phyloP scores from a whole-genome alignment of 2,329 filamentous ascomycete genomes.

The Hymenoscyphus albidus region DNA sequence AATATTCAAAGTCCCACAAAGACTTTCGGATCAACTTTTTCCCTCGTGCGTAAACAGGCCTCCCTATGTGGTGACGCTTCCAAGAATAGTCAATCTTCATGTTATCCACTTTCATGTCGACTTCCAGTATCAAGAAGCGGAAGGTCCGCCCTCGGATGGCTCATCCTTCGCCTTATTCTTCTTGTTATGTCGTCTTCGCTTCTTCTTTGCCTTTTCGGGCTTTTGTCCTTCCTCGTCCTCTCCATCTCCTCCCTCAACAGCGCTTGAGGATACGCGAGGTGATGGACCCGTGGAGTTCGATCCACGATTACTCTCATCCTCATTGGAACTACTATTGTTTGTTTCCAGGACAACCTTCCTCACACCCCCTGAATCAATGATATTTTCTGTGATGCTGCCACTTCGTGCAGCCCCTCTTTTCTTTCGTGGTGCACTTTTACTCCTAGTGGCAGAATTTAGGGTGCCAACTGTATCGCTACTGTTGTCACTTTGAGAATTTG shows the following conservation, averaged over 20 bases:
- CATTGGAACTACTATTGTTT: conserved; percentile 46
- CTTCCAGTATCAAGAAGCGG: not conserved
- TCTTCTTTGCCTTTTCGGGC: conserved; percentile 28
- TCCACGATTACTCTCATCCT: conserved; percentile 19
- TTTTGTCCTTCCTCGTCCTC: conserved; percentile 10
- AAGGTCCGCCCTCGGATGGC: conserved; percentile 5
- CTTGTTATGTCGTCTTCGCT: conserved; percentile 28
- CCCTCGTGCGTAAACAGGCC: not conserved
- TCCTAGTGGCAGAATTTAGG: conserved; percentile 25
- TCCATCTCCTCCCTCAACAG: not conserved
- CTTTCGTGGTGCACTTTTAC: conserved; percentile 26
- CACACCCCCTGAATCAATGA: conserved; percentile 70
- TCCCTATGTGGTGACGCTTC: not conserved
- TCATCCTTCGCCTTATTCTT: conserved; percentile 27
- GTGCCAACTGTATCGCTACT: conserved; percentile 33
- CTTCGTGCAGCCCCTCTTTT: conserved; percentile 56
- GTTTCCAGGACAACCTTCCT: conserved; percentile 73
- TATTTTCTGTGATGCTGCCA: conserved; percentile 74
- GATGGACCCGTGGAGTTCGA: not conserved
- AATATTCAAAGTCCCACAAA: not conserved
- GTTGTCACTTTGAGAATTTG: conserved; percentile 18
- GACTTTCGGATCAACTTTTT: not conserved
- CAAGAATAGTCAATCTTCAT: not conserved
- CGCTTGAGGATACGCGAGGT: not conserved
- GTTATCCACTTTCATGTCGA: not conserved